Evolutionary conservation across 805 yeast genomes (phyloP).

Genomic region (Millerozyma acaciae): DNA sequence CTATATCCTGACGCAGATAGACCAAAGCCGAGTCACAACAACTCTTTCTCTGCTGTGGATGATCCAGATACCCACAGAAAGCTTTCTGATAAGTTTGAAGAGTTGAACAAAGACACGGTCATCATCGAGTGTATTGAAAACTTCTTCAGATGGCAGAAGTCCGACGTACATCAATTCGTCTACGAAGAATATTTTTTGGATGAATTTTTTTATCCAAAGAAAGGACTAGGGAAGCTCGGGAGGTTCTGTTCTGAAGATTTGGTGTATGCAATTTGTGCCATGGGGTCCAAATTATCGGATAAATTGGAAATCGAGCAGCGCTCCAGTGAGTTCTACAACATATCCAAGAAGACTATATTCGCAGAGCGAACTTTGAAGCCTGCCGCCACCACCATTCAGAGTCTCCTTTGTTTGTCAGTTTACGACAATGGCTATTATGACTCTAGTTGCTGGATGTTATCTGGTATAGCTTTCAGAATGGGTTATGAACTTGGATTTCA

Average conservation of each 20-base stretch:
- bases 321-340: conserved; percentile 3
- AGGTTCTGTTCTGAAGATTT: conserved; percentile 4
- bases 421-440: conserved; percentile 5
- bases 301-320: conserved; percentile 1
- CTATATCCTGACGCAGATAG: background rate
- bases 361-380: conserved; percentile 3
- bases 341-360: conserved; percentile 4
- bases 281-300: conserved; percentile 2
- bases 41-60: no score
- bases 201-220: conserved; percentile 1
- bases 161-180: conserved; percentile 2
- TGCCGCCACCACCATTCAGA: conserved; percentile 2
- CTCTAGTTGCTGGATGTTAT: conserved; percentile 11
- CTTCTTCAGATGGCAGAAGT: conserved; percentile 5
- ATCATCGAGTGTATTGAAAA: conserved; percentile 3
- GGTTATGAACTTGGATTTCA: conserved; percentile 12
- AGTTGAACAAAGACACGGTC: conserved; percentile 1
- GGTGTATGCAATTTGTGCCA: conserved; percentile 3
- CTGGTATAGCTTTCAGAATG: conserved; percentile 14
- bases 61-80: background rate
- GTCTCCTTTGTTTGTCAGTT: conserved; percentile 3
- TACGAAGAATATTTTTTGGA: conserved; percentile 1
- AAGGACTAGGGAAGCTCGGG: conserved; percentile 1
- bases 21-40: background rate
- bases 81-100: background rate